Base-by-base conservation (phyloP, 345 rosid species). In the Lagerstroemia speciosa region DNA sequence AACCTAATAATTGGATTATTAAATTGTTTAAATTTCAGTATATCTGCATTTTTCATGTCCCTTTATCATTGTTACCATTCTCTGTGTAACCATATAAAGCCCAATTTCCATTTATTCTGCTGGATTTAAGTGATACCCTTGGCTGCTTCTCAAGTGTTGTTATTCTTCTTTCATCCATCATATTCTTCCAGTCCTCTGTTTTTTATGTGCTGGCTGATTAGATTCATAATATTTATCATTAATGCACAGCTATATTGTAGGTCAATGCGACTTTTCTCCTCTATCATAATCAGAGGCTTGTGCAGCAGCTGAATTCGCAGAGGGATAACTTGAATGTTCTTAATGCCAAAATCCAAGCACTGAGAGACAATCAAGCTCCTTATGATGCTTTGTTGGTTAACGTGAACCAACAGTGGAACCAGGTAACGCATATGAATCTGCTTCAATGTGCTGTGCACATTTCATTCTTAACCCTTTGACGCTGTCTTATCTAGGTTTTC, bases 221-320 rank as follows among this genome's bases (percentile, higher is more conserved):
- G 33, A 58, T 27, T 58, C 29, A 9, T 30, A 58, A 27, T 58
- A 58, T 27, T 58, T 58, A 29, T 29, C 27, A 26, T 16, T 58
- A 27, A 65, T 9, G 16, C 22, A 38, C 36, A 62, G 26, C 65
- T 62, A 12, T 32, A 5, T 40, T 38, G 31, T 65, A 93, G 99
- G 88, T 82, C 72, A 97, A 89, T 62, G 88, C 93, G 6, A 80
- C 88, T 1, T 87, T 79, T 84, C 89, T 93, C 60, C 99, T 87
- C 68, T 73, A 77, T 53, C 91, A 91, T 81, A 93, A 93, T 81
- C 96, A 93, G 78, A 85, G 81, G 72, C 88, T 91, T 2, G 91
- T 89, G 24, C 96, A 88, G 78, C 91, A 86, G 52, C 77, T 88
- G 67, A 96, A 91, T n/a, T 14, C 67, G 41, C 92, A 89, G 76